Evolutionary conservation across 352 stramenopile species (phyloP), one percentile per base, ranked within the genome.

Genomic region (Pythium rishiriense): DNA sequence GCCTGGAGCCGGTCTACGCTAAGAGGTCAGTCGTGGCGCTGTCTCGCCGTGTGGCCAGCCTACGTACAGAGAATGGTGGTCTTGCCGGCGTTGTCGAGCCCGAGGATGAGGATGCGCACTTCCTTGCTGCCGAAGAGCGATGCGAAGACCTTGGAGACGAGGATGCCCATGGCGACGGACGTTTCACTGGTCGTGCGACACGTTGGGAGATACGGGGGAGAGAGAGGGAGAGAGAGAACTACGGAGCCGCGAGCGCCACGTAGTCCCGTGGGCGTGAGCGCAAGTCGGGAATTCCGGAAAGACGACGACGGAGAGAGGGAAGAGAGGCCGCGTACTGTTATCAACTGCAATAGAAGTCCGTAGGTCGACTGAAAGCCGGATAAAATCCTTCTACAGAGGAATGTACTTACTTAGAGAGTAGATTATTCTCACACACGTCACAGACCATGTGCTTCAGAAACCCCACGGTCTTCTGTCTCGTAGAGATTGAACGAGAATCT

Each of bases 81-180:
- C 80, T 99, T 99, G 46, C 98, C 98, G 33, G 98, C 97, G 79
- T 99, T 99, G 75, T 99, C 98, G 5, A 99, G 88, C 5, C 98
- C 98, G 5, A 99, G 78, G 75, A 99, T 99, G 14, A 99, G 84
- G 75, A 99, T 99, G 66, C 98, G 90, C 37, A 99, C 95, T 78
- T 99, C 98, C 76, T 99, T 99, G 65, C 83, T 98, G 21, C 98
- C 97, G 81, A 99, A 99, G 37, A 99, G 87, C 64, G 82, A 92
- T 59, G 97, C 92, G 70, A 99, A 99, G 41, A 99, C 74, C 76
- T 97, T 94, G 72, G 87, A 98, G 69, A 99, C 93, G 64, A 99
- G 79, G 61, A 99, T 98, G 47, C 98, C 98, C 98, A 99, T 99
- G 28, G 56, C 58, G 28, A 22, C 45, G 28, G 3, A 24, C n/a